Conservation (phyloP, 177 flowering plant genomes). For the Vitis hybrid region DNA sequence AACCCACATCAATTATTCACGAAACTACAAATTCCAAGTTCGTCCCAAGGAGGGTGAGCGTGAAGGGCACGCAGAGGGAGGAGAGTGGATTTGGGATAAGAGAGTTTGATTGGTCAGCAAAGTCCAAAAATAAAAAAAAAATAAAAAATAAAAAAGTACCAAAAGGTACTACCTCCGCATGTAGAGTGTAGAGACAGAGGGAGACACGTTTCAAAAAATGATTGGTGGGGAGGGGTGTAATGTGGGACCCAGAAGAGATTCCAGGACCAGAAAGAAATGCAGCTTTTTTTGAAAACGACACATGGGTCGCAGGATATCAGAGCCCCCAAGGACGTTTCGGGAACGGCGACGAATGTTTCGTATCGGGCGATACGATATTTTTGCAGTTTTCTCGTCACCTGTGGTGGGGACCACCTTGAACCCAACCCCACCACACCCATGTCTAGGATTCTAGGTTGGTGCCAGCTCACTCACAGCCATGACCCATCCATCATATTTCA, state of each 20-base stretch:
- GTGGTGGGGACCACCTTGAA: background rate
- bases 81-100: no score
- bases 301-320: conserved; percentile 23
- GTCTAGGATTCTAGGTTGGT: background rate
- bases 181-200: background rate
- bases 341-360: no score
- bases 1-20: no score
- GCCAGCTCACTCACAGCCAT: no score
- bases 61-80: no score
- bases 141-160: no score
- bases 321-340: background rate
- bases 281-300: conserved; percentile 21
- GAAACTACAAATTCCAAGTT: no score
- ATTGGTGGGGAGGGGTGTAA: background rate
- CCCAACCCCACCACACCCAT: background rate
- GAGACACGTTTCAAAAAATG: conserved; percentile 14
- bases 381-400: background rate
- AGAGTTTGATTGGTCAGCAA: no score
- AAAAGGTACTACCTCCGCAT: background rate
- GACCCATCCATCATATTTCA: no score
- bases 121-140: no score
- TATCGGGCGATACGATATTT: background rate
- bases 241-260: conserved; percentile 9
- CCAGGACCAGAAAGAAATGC: conserved; percentile 20
- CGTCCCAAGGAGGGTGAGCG: no score